Percentiles rank a stretch among this genome's conserved stretches.
These are phyloP conservation scores for Ogataea haglerorum DNA, from an alignment of 805 yeast genomes.

Conservation along the genomic window DNA sequence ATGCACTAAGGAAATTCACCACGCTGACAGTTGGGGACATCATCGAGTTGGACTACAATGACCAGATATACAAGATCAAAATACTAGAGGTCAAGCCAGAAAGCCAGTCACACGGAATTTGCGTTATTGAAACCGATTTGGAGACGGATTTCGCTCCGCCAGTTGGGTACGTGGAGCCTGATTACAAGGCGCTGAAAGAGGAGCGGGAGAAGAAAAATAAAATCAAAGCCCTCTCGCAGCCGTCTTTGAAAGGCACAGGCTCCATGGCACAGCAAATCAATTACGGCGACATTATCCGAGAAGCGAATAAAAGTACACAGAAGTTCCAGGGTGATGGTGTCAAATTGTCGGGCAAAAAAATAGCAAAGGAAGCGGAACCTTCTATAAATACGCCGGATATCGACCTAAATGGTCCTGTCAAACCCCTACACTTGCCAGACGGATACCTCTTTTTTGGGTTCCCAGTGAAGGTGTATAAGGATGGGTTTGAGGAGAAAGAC, in stretches of 20 bases:
- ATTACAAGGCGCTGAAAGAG: conserved; percentile 42
- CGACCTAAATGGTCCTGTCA: conserved; percentile 62
- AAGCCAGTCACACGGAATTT: conserved; percentile 59
- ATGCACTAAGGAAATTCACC: conserved; percentile 84
- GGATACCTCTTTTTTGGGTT: conserved; percentile 93
- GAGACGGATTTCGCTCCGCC: conserved; percentile 99
- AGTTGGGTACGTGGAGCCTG: conserved; percentile 95
- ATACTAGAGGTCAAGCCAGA: conserved; percentile 88
- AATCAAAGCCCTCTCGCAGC: conserved; percentile 36
- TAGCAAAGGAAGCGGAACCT: conserved; percentile 18
- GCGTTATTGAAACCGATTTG: conserved; percentile 95
- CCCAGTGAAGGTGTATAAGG: conserved; percentile 58
- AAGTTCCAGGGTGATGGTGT: conserved; percentile 62
- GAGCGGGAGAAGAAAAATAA: conserved; percentile 38
- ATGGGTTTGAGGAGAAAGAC: conserved; percentile 34
- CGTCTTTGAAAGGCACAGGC: conserved; percentile 41
- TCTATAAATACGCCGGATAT: conserved; percentile 21
- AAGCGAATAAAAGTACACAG: conserved; percentile 32
- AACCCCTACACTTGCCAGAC: conserved; percentile 68
- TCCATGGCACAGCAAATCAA: conserved; percentile 75
- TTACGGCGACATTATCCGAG: conserved; percentile 56
- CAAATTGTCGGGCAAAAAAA: conserved; percentile 62
- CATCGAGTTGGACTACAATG: conserved; percentile 81
- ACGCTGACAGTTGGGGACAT: conserved; percentile 82
- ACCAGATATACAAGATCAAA: conserved; percentile 70